Evolutionary conservation across 257 asterid genomes (phyloP).

Genomic region (Phtheirospermum japonicum): DNA sequence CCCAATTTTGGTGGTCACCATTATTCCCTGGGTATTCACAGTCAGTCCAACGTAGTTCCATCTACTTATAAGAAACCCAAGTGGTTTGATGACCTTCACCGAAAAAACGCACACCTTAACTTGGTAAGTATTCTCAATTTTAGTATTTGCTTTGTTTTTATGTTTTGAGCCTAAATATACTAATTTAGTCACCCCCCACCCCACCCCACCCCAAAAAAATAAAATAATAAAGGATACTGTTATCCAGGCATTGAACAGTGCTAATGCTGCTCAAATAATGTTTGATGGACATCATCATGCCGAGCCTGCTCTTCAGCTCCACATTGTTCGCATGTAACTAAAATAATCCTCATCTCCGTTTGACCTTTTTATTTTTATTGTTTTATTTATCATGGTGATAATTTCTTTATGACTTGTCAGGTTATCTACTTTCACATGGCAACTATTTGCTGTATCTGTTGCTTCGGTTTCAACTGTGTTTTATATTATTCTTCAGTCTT

Average conservation of each 20-base stretch:
- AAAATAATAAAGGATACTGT: too few relatives aligned
- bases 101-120: conserved; percentile 44
- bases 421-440: conserved; percentile 56
- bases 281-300: conserved; percentile 40
- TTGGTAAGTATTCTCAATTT: conserved; percentile 52
- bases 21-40: conserved; percentile 53
- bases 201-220: too few relatives aligned
- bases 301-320: conserved; percentile 32
- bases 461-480: conserved; percentile 66
- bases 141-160: conserved; percentile 10
- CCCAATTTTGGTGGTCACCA: conserved; percentile 77
- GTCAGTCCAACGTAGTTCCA: conserved; percentile 32
- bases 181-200: too few relatives aligned
- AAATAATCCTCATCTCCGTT: conserved; percentile 11
- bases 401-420: conserved; percentile 47
- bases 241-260: conserved; percentile 78
- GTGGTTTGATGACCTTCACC: conserved; percentile 74
- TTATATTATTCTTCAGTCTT: conserved; percentile 60
- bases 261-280: conserved; percentile 52
- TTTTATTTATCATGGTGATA: conserved; percentile 23
- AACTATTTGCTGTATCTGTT: conserved; percentile 47
- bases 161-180: conserved; percentile 17
- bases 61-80: conserved; percentile 62
- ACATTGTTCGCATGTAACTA: conserved; percentile 48
- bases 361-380: conserved; percentile 2